Base-by-base conservation (phyloP, 169 alveolate species). In the Besnoitia besnoiti region DNA sequence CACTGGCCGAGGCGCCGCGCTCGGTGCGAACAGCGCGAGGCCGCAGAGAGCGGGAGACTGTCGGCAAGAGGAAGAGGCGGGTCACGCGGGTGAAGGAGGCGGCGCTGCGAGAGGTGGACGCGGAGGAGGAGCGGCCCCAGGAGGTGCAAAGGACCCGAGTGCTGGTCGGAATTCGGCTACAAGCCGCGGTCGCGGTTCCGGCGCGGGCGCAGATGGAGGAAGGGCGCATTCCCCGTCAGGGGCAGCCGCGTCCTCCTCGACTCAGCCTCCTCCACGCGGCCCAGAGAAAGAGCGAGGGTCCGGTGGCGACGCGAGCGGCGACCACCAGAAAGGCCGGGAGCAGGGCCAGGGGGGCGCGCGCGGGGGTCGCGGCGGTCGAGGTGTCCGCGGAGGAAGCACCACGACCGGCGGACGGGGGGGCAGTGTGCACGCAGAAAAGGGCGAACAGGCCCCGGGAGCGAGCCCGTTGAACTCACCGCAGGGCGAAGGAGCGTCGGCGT, bases 311-410 rank as follows among this genome's bases (percentile, higher is more conserved):
- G 10, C 39, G 59, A 55, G 51, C 49, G 50, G 44, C 21, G 79
- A 39, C 79, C 39, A 59, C 51, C 91, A 59, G 91, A 46, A 85
- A 30, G 55, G 30, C 37, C 14, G 46, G 44, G 80, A 30, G 19
- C 47, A 30, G 10, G 80, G 46, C 44, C 80, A 16, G 80, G 4
- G 55, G 5, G 40, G 55, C 47, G 0, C 51, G 61, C 27, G 47
- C 73, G 39, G 91, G 73, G 59, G 80, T 40, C 59, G 21, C 8
- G 91, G 73, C 30, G 59, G 91, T 21, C 27, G 75, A 39, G 91
- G 84, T 5, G 62, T 55, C 4, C 14, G 50, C 35, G 79, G 33
- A 14, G 49, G 84, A 14, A 42, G 82, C n/a, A 85, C 84, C 39
- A 85, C 61, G 37, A 33, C 85, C 42, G 82, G 44, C 10, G 42